These are phyloP conservation scores for Globisporangium megalacanthum DNA, from an alignment of 352 stramenopile species.

Conservation along the genomic window DNA sequence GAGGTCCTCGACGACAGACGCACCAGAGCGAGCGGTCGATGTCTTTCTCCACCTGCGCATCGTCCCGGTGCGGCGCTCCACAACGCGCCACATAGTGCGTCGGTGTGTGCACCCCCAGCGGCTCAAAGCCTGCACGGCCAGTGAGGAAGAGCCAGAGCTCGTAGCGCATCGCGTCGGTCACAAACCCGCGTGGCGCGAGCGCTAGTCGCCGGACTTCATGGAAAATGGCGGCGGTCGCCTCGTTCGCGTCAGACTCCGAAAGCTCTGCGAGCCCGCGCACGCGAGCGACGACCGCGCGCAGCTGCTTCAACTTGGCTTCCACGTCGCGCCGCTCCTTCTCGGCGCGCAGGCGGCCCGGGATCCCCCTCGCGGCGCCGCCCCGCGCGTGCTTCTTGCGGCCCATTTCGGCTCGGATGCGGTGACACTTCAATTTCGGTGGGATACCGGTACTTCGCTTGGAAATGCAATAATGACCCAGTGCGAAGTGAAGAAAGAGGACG, in stretches of 20 bases:
- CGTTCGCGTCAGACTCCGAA: background rate
- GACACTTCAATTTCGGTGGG: background rate
- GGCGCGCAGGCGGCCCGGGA: slow-evolving; percentile 22
- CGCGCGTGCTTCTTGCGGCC: slow-evolving; percentile 30
- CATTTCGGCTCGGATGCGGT: slow-evolving; percentile 12
- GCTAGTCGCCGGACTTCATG: slow-evolving; percentile 55
- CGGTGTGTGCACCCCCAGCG: slow-evolving; percentile 10
- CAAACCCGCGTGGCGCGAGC: slow-evolving; percentile 43
- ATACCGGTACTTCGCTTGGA: too few relatives aligned
- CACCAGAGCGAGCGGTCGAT: slow-evolving; percentile 80
- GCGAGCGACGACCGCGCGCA: slow-evolving; percentile 26
- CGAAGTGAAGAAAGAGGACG: background rate
- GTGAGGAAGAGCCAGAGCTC: slow-evolving; percentile 65
- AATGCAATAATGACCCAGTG: background rate
- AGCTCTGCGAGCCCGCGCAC: slow-evolving; percentile 17
- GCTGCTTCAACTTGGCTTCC: slow-evolving; percentile 46
- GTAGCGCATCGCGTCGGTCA: slow-evolving; percentile 49
- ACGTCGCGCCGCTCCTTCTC: slow-evolving; percentile 37
- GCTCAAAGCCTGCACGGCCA: slow-evolving; percentile 13
- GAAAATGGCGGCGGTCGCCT: slow-evolving; percentile 21
- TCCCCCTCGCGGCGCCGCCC: slow-evolving; percentile 19
- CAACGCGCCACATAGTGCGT: slow-evolving; percentile 10
- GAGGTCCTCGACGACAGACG: background rate
- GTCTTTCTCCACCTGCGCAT: slow-evolving; percentile 73
- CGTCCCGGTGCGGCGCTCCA: slow-evolving; percentile 39